Conservation (phyloP, 805 yeast species). For the Zygosaccharomyces bailii region DNA sequence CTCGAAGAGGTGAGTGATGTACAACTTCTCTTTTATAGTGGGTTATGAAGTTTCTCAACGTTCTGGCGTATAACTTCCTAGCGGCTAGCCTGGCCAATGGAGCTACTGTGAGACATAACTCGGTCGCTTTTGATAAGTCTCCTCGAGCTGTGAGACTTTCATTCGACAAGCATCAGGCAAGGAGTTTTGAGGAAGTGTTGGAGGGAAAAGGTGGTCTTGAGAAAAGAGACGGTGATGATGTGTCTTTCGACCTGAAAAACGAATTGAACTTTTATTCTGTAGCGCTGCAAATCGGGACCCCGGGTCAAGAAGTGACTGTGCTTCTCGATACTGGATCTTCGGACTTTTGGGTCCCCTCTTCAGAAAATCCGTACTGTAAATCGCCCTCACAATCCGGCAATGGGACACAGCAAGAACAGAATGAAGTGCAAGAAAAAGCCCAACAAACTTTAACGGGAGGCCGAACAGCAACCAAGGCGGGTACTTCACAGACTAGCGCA, state of each 20-base stretch:
- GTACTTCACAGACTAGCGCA: conserved; percentile 1
- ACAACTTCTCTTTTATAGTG: not conserved
- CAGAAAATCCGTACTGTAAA: conserved; percentile 47
- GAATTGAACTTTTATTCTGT: conserved; percentile 44
- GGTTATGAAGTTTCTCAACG: not conserved
- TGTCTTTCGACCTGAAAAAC: conserved; percentile 32
- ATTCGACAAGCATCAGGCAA: conserved; percentile 29
- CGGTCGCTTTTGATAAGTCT: not conserved
- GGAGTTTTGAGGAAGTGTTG: conserved; percentile 13
- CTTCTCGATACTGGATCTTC: conserved; percentile 67
- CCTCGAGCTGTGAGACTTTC: conserved; percentile 12
- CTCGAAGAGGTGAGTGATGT: not conserved
- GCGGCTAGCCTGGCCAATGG: not conserved
- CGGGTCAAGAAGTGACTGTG: conserved; percentile 46
- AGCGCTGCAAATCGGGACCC: conserved; percentile 48
- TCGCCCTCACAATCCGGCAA: not conserved
- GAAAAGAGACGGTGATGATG: not conserved
- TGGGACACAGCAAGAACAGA: not conserved
- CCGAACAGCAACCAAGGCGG: conserved; percentile 3
- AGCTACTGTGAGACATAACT: not conserved
- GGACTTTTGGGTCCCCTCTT: conserved; percentile 53
- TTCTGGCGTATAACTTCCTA: not conserved
- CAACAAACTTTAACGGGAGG: not conserved
- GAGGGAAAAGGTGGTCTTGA: not conserved
- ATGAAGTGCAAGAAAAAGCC: not conserved